phyloP scores from a whole-genome alignment of 441 rosid genomes.

The Eruca vesicaria region DNA sequence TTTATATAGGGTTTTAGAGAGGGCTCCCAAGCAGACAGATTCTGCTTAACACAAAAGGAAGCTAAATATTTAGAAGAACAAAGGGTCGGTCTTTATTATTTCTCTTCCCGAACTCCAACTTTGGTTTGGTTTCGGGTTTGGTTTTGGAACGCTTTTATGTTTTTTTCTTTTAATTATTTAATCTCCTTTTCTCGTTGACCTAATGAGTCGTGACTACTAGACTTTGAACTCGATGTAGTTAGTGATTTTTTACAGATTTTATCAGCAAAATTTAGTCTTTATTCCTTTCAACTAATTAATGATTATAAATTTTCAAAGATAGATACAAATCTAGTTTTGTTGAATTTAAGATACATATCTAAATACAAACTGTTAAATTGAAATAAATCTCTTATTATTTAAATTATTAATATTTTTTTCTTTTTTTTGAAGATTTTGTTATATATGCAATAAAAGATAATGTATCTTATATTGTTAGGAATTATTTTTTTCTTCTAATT shows the following conservation, averaged over 20 bases:
- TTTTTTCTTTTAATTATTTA: background rate
- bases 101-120: background rate
- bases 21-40: slow-evolving; percentile 1
- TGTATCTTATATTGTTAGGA: background rate
- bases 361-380: background rate
- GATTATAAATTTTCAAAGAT: background rate
- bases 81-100: background rate
- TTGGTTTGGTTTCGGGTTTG: background rate
- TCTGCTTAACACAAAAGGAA: background rate
- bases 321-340: background rate
- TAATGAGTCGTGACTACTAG: background rate
- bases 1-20: slow-evolving; percentile 34
- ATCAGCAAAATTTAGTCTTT: background rate
- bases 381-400: background rate
- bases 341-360: background rate
- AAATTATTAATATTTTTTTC: background rate
- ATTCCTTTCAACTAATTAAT: background rate
- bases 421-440: background rate
- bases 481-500: too few species aligned
- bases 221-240: background rate
- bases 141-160: background rate
- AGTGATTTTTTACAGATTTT: background rate
- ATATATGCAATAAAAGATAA: background rate
- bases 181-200: background rate
- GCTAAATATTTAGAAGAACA: background rate